A percentile compares a stretch with the other conserved stretches of the same genome.
These are phyloP conservation scores for Cryptosporidium meleagridis DNA, from an alignment of 169 alveolate genomes.

Conservation along the genomic window DNA sequence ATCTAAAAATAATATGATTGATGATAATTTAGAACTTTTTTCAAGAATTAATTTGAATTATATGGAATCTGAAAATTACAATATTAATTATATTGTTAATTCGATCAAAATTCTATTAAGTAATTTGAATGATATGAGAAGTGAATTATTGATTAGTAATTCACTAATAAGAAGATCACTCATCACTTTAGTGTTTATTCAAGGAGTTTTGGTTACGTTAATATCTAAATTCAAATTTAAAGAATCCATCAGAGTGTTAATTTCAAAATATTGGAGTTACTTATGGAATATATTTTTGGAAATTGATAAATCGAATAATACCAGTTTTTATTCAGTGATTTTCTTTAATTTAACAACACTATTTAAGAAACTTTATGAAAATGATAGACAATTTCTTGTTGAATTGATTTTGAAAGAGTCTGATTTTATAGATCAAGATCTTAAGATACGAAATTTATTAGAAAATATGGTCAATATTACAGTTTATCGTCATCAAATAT, in stretches of 20 bases:
- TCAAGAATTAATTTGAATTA: neutral
- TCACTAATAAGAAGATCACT: conserved; percentile 4
- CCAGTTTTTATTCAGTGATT: conserved; percentile 1
- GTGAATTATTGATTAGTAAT: neutral
- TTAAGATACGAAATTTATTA: neutral
- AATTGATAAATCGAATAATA: neutral
- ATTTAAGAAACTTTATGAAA: neutral
- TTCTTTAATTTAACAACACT: neutral
- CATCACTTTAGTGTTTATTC: neutral
- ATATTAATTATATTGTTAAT: too few relatives aligned
- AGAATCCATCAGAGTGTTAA: neutral
- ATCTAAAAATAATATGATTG: neutral
- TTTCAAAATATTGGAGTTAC: conserved; percentile 18
- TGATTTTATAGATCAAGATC: neutral
- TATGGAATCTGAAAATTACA: neutral
- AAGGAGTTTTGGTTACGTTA: neutral
- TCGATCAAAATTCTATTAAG: neutral
- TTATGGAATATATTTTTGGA: conserved; percentile 36
- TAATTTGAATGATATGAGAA: neutral
- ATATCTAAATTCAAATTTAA: neutral
- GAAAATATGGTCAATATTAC: conserved; percentile 47
- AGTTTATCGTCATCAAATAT: conserved; percentile 8
- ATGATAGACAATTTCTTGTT: neutral
- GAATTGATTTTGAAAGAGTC: neutral
- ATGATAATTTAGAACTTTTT: neutral